Evolutionary conservation across 2,329 filamentous ascomycete species (phyloP).

Genomic region (Colletotrichum cordylinicola): DNA sequence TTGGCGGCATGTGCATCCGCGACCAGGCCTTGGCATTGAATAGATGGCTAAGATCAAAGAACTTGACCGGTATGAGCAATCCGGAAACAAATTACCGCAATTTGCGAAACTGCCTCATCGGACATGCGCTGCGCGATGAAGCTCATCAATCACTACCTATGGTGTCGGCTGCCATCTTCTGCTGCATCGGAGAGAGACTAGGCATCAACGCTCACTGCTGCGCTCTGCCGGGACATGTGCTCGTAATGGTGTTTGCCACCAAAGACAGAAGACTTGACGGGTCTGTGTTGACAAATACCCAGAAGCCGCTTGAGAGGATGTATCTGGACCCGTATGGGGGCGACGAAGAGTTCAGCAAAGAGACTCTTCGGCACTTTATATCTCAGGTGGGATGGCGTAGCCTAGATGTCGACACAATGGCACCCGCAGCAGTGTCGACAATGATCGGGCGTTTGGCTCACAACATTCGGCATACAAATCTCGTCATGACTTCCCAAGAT

Average conservation of each 20-base stretch:
- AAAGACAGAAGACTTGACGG: slow-evolving; percentile 67
- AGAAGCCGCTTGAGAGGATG: slow-evolving; percentile 57
- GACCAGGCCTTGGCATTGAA: slow-evolving; percentile 72
- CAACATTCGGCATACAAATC: slow-evolving; percentile 63
- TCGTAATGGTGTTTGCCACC: slow-evolving; percentile 75
- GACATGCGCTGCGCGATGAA: slow-evolving; percentile 75
- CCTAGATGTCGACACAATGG: slow-evolving; percentile 58
- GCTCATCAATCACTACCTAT: slow-evolving; percentile 84
- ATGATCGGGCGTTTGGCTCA: slow-evolving; percentile 78
- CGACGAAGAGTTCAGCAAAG: slow-evolving; percentile 67
- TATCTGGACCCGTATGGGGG: slow-evolving; percentile 84
- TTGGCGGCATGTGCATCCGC: slow-evolving; percentile 65
- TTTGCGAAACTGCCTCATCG: slow-evolving; percentile 87
- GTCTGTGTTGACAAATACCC: slow-evolving; percentile 30
- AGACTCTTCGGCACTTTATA: slow-evolving; percentile 65
- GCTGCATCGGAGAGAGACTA: slow-evolving; percentile 75
- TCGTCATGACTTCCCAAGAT: slow-evolving; percentile 38
- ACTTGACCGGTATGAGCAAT: slow-evolving; percentile 75
- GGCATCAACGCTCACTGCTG: slow-evolving; percentile 80
- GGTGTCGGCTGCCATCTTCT: slow-evolving; percentile 87
- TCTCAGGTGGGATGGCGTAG: slow-evolving; percentile 50
- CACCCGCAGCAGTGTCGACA: slow-evolving; percentile 66
- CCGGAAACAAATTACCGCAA: slow-evolving; percentile 73
- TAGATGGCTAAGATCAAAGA: slow-evolving; percentile 70
- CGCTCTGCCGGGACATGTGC: slow-evolving; percentile 84